phyloP scores from a whole-genome alignment of 495 filamentous ascomycete species.

The Penicillium mononematosum region DNA sequence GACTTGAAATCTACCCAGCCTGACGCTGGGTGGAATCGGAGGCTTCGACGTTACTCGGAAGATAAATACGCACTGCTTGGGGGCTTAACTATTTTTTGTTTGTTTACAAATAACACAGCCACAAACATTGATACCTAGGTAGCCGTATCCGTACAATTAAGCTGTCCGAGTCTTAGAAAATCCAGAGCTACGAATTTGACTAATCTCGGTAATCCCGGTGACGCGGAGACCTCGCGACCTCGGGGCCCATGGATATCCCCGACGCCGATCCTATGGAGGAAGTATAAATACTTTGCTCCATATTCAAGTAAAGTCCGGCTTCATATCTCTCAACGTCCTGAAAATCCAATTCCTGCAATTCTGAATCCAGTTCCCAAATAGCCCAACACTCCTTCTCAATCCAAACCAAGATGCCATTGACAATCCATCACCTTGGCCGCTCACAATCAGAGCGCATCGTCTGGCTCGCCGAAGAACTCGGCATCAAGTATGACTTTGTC shows the following conservation, averaged over 20 bases:
- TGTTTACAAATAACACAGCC: no score
- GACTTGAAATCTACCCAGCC: no score
- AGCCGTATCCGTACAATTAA: neutral
- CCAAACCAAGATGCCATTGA: conserved; percentile 27
- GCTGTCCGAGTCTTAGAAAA: no score
- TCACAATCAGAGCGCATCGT: conserved; percentile 61
- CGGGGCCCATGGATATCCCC: no score
- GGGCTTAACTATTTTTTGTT: no score
- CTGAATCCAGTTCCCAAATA: neutral
- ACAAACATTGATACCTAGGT: no score
- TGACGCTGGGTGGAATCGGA: no score
- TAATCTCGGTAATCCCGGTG: neutral
- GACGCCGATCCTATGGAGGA: neutral
- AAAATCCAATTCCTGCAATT: neutral
- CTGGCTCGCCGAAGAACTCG: conserved; percentile 64
- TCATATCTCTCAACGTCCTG: neutral
- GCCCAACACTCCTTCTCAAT: neutral
- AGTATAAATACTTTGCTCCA: neutral
- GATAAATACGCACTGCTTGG: no score
- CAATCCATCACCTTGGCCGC: conserved; percentile 57
- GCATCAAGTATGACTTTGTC: conserved; percentile 51
- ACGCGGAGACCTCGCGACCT: no score
- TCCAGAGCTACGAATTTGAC: neutral
- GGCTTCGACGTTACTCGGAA: no score
- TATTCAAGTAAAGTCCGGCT: neutral